Evolutionary conservation across 108 stramenopile genomes (phyloP).

Genomic region (Cyclotella choctawhatcheeana): DNA sequence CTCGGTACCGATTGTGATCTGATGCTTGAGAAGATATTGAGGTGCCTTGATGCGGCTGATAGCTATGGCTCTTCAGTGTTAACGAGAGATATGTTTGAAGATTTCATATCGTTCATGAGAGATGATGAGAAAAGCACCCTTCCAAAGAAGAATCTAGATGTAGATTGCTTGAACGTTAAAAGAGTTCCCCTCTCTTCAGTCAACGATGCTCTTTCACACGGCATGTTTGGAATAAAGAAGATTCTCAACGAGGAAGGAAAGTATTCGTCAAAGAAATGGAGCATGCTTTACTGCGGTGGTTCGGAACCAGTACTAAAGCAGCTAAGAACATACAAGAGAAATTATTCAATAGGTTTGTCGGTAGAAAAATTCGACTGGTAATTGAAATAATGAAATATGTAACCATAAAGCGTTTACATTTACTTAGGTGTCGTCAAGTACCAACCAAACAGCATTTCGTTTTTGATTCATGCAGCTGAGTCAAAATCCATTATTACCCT

Average conservation of each 20-base stretch:
- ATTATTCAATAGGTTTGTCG: slow-evolving; percentile 4
- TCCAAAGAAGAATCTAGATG: no score
- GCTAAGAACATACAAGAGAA: slow-evolving; percentile 5
- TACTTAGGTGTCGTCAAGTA: no score
- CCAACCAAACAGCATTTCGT: no score
- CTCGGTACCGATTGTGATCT: slow-evolving; percentile 22
- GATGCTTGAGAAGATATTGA: slow-evolving; percentile 17
- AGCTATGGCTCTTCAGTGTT: slow-evolving; percentile 19
- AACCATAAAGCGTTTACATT: no score
- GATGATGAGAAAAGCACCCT: no score
- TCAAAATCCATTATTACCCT: no score
- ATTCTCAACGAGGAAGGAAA: slow-evolving; percentile 24
- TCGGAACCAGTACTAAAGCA: slow-evolving; percentile 1
- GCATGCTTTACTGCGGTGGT: slow-evolving; percentile 9
- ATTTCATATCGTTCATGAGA: slow-evolving; percentile 33
- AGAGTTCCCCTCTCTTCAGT: not conserved
- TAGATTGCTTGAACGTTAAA: not conserved
- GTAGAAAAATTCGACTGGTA: slow-evolving; percentile 14
- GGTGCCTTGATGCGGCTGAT: slow-evolving; percentile 33
- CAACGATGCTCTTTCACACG: not conserved
- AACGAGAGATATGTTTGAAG: slow-evolving; percentile 30
- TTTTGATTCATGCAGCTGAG: no score
- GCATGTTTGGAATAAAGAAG: slow-evolving; percentile 28
- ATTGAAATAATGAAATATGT: not conserved
- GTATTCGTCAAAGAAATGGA: slow-evolving; percentile 31